These are phyloP conservation scores for Singerocomus rubriflavus DNA, from an alignment of 1,284 basidiomycete species.

Conservation along the genomic window DNA sequence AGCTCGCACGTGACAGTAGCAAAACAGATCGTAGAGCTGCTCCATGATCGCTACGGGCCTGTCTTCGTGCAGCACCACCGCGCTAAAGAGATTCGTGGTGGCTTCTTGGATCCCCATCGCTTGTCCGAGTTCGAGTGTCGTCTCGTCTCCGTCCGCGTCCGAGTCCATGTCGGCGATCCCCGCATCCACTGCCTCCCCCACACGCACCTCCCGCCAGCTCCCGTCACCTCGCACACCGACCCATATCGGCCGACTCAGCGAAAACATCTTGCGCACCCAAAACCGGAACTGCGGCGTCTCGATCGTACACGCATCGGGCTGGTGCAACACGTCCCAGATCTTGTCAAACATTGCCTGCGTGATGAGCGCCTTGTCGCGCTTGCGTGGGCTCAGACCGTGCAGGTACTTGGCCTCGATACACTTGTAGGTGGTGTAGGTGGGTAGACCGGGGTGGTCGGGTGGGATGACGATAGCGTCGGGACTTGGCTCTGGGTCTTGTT, in stretches of 20 bases:
- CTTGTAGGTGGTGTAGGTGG: conserved; percentile 54
- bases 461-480: not conserved
- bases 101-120: conserved; percentile 17
- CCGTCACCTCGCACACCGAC: not conserved
- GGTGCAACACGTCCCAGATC: conserved; percentile 62
- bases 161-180: not conserved
- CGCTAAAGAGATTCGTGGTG: conserved; percentile 15
- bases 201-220: not conserved
- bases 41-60: conserved; percentile 71
- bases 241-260: conserved; percentile 37
- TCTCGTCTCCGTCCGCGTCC: conserved; percentile 13
- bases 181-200: not conserved
- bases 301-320: conserved; percentile 39
- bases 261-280: conserved; percentile 80
- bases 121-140: conserved; percentile 19
- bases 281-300: conserved; percentile 69
- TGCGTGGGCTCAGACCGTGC: conserved; percentile 49
- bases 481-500: not conserved
- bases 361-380: conserved; percentile 68
- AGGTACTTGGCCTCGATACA: conserved; percentile 54
- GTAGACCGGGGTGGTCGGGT: conserved; percentile 48
- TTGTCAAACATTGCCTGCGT: conserved; percentile 64
- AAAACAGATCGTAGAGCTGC: conserved; percentile 72
- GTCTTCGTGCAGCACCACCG: conserved; percentile 60
- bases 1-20: conserved; percentile 61